phyloP scores from a whole-genome alignment of 1,139 yeast species.

The Candida smagusa region DNA sequence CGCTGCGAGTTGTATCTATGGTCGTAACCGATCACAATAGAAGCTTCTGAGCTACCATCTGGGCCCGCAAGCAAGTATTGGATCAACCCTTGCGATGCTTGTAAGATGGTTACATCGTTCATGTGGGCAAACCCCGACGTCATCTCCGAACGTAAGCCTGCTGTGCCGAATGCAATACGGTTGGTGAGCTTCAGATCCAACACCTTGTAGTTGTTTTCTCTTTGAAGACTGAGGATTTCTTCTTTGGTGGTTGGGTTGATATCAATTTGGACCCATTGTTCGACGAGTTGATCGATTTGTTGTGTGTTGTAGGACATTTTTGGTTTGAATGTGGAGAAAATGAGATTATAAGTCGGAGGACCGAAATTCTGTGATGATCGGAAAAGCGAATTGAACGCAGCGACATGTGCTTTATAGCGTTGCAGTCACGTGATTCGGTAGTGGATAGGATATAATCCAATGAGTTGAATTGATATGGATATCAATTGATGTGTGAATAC shows the following conservation, averaged over 20 bases:
- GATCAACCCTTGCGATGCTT: slow-evolving; percentile 91
- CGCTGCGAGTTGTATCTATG: slow-evolving; percentile 78
- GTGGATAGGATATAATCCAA: no score
- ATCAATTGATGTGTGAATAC: no score
- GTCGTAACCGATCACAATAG: slow-evolving; percentile 85
- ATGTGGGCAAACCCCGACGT: slow-evolving; percentile 86
- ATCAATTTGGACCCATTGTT: slow-evolving; percentile 41
- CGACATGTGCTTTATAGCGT: no score
- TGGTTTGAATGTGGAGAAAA: not conserved
- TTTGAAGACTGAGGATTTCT: slow-evolving; percentile 53
- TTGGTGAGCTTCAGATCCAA: slow-evolving; percentile 49
- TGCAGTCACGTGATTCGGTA: no score
- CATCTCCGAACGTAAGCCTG: slow-evolving; percentile 85
- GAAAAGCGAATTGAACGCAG: no score
- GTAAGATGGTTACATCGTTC: slow-evolving; percentile 87
- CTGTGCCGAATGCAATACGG: slow-evolving; percentile 86
- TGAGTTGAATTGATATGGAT: no score
- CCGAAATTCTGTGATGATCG: no score
- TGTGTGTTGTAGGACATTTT: slow-evolving; percentile 4
- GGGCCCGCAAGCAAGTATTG: slow-evolving; percentile 40
- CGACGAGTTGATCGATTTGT: slow-evolving; percentile 30
- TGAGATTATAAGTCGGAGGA: not conserved
- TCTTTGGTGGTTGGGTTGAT: slow-evolving; percentile 50
- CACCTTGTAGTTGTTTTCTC: slow-evolving; percentile 34
- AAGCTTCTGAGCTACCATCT: slow-evolving; percentile 19